phyloP scores from a whole-genome alignment of 352 stramenopile species.

The Elongisporangium senticosum region DNA sequence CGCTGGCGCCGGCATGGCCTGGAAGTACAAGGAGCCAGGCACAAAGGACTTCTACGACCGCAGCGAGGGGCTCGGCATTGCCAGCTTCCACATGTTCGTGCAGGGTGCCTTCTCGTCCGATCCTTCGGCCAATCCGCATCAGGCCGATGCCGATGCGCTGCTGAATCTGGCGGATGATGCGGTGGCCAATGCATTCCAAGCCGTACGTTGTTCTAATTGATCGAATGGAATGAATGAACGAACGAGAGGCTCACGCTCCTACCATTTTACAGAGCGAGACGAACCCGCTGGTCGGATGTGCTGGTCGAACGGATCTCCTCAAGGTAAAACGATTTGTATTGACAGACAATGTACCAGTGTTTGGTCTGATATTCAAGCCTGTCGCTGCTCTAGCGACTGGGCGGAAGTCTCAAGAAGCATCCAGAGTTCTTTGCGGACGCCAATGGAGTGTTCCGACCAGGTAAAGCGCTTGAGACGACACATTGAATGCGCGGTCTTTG shows the following conservation, averaged over 20 bases:
- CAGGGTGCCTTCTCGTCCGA: conserved; percentile 66
- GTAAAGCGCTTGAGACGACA: conserved; percentile 6
- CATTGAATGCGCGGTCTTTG: no score
- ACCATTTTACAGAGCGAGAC: conserved; percentile 18
- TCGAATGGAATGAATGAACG: no score
- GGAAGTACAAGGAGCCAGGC: conserved; percentile 64
- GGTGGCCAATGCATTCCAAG: conserved; percentile 78
- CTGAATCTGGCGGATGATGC: conserved; percentile 48
- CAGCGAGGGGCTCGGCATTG: conserved; percentile 77
- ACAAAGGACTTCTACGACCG: conserved; percentile 64
- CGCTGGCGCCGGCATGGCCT: conserved; percentile 58
- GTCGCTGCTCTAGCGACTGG: conserved; percentile 34
- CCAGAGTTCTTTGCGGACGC: conserved; percentile 62
- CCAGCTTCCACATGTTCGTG: conserved; percentile 84
- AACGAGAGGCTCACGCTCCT: neutral
- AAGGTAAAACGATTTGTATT: conserved; percentile 24
- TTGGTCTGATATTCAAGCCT: conserved; percentile 1
- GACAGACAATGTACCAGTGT: no score
- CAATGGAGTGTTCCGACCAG: conserved; percentile 39
- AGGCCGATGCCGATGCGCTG: conserved; percentile 57
- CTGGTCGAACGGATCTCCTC: conserved; percentile 61
- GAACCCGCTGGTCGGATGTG: conserved; percentile 78
- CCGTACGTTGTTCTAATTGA: conserved; percentile 22
- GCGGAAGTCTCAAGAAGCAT: conserved; percentile 59
- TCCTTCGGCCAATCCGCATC: conserved; percentile 25